phyloP scores from a whole-genome alignment of 306 rosid species.

The Senna siamea region DNA sequence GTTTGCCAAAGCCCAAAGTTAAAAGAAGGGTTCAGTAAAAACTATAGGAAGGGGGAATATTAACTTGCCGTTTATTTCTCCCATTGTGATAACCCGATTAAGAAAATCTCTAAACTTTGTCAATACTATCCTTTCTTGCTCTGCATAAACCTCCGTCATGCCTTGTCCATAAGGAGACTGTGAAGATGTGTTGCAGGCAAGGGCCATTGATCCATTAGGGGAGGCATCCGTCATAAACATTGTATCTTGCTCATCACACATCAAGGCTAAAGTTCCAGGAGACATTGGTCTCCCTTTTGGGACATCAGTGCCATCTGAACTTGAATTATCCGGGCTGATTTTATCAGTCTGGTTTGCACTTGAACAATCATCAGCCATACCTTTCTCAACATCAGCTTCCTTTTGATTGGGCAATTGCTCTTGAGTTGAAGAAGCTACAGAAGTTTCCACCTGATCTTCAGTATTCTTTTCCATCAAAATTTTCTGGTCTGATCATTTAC shows the following conservation, averaged over 20 bases:
- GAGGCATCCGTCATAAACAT: constrained; percentile 86
- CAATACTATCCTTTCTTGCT: constrained; percentile 85
- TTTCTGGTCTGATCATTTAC: constrained; percentile 66
- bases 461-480: constrained; percentile 61
- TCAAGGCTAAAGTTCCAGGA: constrained; percentile 97
- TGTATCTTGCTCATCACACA: constrained; percentile 97
- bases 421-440: constrained; percentile 74
- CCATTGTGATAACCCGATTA: constrained; percentile 84
- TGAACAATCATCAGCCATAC: constrained; percentile 71
- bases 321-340: constrained; percentile 68
- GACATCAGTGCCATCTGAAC: constrained; percentile 76
- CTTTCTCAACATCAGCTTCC: constrained; percentile 68
- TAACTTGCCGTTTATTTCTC: constrained; percentile 93
- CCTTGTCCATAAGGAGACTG: constrained; percentile 72
- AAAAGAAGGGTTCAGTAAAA: constrained; percentile 3
- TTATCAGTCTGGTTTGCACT: constrained; percentile 77
- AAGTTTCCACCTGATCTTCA: constrained; percentile 69
- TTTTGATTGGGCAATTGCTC: constrained; percentile 68
- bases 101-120: constrained; percentile 89
- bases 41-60: constrained; percentile 37
- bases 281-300: constrained; percentile 88
- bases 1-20: constrained; percentile 17
- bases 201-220: constrained; percentile 62
- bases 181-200: constrained; percentile 66
- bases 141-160: constrained; percentile 80